Conservation (phyloP, 306 rosid genomes). For the Canavalia gladiata region DNA sequence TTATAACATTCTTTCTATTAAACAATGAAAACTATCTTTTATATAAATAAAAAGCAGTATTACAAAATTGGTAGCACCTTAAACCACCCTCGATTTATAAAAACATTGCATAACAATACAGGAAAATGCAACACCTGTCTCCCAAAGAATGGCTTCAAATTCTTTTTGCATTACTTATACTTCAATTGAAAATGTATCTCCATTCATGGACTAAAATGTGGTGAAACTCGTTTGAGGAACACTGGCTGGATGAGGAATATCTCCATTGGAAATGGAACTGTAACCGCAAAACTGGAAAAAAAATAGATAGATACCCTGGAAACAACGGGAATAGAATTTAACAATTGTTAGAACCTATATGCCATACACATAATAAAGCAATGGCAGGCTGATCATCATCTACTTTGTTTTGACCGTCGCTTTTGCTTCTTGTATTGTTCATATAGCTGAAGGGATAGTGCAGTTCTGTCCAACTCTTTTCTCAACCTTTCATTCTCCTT, state of each 20-base stretch:
- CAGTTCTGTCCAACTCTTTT: constrained; percentile 65
- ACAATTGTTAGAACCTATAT: constrained; percentile 6
- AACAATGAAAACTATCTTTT: background rate
- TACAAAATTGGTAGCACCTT: constrained; percentile 5
- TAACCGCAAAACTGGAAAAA: constrained; percentile 1
- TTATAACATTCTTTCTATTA: background rate
- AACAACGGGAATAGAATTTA: background rate
- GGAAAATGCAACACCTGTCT: background rate
- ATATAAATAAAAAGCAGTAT: background rate
- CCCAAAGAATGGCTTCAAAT: background rate
- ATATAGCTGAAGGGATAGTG: constrained; percentile 62
- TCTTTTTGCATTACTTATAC: background rate
- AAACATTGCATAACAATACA: background rate
- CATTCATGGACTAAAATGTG: constrained; percentile 9
- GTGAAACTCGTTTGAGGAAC: background rate
- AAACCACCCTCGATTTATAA: background rate
- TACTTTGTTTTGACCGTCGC: constrained; percentile 50
- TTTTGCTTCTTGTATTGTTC: constrained; percentile 76
- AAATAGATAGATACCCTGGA: background rate
- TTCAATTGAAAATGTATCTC: background rate
- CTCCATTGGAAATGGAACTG: constrained; percentile 16
- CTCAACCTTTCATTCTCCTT: constrained; percentile 83
- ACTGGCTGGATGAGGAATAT: constrained; percentile 7
- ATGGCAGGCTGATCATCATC: constrained; percentile 14
- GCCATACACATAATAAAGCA: constrained; percentile 22